Conservation (phyloP, 306 rosid genomes). For the Dryas octopetala region DNA sequence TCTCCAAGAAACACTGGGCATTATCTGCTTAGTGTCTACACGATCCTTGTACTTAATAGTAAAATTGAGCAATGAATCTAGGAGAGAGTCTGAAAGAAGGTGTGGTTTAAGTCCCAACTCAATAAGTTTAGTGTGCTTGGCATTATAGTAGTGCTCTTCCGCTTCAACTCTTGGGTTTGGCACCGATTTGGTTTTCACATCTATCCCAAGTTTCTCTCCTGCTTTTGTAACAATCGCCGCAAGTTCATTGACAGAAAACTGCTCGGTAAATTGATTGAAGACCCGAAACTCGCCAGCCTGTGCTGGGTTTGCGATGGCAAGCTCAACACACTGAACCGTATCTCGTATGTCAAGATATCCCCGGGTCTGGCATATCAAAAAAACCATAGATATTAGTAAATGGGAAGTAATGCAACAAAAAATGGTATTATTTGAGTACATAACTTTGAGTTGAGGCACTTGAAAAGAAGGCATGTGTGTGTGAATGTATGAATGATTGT, state of each 20-base stretch:
- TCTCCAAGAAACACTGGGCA: conserved; percentile 95
- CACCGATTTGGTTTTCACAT: conserved; percentile 68
- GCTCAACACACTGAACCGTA: conserved; percentile 93
- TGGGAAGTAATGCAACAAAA: neutral
- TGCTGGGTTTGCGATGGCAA: conserved; percentile 92
- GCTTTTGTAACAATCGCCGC: conserved; percentile 77
- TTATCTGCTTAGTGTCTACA: conserved; percentile 81
- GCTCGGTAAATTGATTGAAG: conserved; percentile 93
- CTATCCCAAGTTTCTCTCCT: conserved; percentile 78
- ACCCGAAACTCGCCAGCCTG: conserved; percentile 82
- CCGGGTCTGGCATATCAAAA: conserved; percentile 61
- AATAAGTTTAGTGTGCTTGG: conserved; percentile 85
- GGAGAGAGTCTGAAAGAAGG: conserved; percentile 87
- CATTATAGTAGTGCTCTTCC: conserved; percentile 97
- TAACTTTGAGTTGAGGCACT: neutral
- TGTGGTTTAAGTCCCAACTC: conserved; percentile 91
- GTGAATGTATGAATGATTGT: neutral
- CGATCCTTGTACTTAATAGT: conserved; percentile 72
- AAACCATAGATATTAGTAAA: conserved; percentile 14
- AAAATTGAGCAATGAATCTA: conserved; percentile 89
- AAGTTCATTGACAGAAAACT: conserved; percentile 83
- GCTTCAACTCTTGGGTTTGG: conserved; percentile 97
- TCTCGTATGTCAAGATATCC: conserved; percentile 96
- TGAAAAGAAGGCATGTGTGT: neutral
- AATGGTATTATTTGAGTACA: neutral